Evolutionary conservation across 2,329 filamentous ascomycete genomes (phyloP).

Genomic region (Triangularia verruculosa): DNA sequence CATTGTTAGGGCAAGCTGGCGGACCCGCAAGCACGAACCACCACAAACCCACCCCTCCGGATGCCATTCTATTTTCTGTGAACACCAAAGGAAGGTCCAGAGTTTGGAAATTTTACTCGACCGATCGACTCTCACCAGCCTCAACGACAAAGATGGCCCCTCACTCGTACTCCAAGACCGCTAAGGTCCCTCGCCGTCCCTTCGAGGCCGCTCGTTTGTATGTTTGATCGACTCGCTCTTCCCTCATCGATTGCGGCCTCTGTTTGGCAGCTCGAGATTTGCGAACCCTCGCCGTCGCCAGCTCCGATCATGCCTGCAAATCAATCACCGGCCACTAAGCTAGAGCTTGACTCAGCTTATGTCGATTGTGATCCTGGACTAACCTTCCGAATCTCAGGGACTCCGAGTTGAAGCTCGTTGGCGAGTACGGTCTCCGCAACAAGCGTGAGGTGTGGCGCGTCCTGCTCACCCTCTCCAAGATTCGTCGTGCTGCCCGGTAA

Average conservation of each 20-base stretch:
- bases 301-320: conserved; percentile 25
- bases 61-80: conserved; percentile 24
- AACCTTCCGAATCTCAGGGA: conserved; percentile 70
- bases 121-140: conserved; percentile 28
- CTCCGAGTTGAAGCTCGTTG: conserved; percentile 98
- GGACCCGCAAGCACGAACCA: conserved; percentile 28
- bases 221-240: conserved; percentile 42
- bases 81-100: conserved; percentile 5
- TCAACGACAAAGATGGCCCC: conserved; percentile 41
- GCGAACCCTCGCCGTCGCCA: conserved; percentile 3
- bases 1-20: conserved; percentile 27
- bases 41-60: conserved; percentile 25
- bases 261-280: conserved; percentile 70
- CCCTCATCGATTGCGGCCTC: conserved; percentile 54
- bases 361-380: conserved; percentile 80
- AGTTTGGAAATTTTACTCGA: conserved; percentile 22
- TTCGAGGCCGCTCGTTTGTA: conserved; percentile 99
- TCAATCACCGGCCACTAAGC: conserved; percentile 84
- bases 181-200: conserved; percentile 90
- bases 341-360: conserved; percentile 95
- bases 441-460: conserved; percentile 99
- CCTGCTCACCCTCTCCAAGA: conserved; percentile 99
- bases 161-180: conserved; percentile 96
- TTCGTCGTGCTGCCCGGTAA: conserved; percentile 99
- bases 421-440: conserved; percentile 99